Conservation (phyloP, 2,329 filamentous ascomycete genomes). For the Aureobasidium uvarum region DNA sequence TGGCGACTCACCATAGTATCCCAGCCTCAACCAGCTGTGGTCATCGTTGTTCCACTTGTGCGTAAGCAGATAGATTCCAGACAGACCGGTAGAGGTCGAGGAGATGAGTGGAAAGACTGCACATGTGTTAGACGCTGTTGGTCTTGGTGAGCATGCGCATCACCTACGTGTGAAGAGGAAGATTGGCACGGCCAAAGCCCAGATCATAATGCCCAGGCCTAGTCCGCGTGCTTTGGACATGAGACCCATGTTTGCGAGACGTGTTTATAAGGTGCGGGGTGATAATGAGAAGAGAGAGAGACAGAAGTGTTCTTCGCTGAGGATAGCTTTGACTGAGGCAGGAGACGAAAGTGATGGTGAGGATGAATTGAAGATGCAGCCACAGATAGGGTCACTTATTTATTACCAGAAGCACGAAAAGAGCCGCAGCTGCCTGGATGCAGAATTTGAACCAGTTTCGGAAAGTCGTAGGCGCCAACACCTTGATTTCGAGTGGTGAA, state of each 20-base stretch:
- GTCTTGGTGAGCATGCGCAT: not conserved
- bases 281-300: not conserved
- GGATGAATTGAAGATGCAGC: not conserved
- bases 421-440: slow-evolving; percentile 1
- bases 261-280: not conserved
- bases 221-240: slow-evolving; percentile 22
- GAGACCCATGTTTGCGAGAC: slow-evolving; percentile 6
- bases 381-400: not conserved
- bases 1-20: slow-evolving; percentile 25
- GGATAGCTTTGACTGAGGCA: not conserved
- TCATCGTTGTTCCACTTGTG: slow-evolving; percentile 11
- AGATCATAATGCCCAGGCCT: slow-evolving; percentile 25
- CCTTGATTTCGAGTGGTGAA: slow-evolving; percentile 4
- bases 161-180: slow-evolving; percentile 28
- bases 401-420: not conserved
- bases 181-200: slow-evolving; percentile 27
- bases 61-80: slow-evolving; percentile 27
- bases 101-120: slow-evolving; percentile 28
- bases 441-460: not conserved
- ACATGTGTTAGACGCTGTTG: not conserved
- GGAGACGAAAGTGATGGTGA: not conserved
- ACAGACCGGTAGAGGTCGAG: slow-evolving; percentile 8
- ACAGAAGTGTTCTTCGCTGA: not conserved
- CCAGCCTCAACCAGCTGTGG: slow-evolving; percentile 24
- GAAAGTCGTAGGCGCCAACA: not conserved